Percentiles rank a stretch among this genome's conserved stretches.
Evolutionary conservation across 352 stramenopile species (phyloP).

Genomic region (Saprolegnia diclina): DNA sequence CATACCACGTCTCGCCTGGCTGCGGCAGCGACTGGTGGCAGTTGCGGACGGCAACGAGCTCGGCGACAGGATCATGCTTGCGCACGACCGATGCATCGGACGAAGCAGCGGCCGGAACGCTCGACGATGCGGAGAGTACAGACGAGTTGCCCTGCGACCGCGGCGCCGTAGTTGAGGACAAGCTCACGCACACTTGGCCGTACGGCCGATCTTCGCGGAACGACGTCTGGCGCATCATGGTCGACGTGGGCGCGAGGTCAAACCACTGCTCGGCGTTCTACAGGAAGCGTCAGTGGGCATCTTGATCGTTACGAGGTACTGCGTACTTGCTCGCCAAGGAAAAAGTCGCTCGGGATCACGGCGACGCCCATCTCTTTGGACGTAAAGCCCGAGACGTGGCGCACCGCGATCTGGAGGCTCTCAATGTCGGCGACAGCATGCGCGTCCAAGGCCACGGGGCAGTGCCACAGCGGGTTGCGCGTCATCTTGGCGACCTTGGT

Average conservation of each 20-base stretch:
- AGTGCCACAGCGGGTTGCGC: conserved; percentile 24
- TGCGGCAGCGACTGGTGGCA: conserved; percentile 16
- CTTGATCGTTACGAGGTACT: neutral
- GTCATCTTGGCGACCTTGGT: conserved; percentile 23
- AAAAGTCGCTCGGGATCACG: conserved; percentile 14
- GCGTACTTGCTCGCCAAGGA: neutral
- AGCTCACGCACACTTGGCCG: conserved; percentile 3
- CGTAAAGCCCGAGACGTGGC: conserved; percentile 12
- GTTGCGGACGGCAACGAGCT: conserved; percentile 9
- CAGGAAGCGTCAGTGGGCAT: too few species aligned
- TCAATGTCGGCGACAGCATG: conserved; percentile 15
- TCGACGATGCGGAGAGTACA: too few species aligned
- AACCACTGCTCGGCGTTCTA: conserved; percentile 17
- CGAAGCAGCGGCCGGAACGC: neutral
- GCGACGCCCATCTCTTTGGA: conserved; percentile 16
- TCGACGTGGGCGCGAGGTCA: neutral
- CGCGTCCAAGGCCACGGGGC: neutral
- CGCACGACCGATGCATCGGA: neutral
- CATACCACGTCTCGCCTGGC: conserved; percentile 20
- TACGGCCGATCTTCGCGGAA: conserved; percentile 1
- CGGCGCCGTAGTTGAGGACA: neutral
- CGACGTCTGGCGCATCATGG: neutral
- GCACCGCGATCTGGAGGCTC: conserved; percentile 4
- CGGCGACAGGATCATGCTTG: conserved; percentile 9
- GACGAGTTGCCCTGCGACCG: neutral